Conservation (phyloP, 1,284 basidiomycete genomes). For the Pseudozyma thailandica region DNA sequence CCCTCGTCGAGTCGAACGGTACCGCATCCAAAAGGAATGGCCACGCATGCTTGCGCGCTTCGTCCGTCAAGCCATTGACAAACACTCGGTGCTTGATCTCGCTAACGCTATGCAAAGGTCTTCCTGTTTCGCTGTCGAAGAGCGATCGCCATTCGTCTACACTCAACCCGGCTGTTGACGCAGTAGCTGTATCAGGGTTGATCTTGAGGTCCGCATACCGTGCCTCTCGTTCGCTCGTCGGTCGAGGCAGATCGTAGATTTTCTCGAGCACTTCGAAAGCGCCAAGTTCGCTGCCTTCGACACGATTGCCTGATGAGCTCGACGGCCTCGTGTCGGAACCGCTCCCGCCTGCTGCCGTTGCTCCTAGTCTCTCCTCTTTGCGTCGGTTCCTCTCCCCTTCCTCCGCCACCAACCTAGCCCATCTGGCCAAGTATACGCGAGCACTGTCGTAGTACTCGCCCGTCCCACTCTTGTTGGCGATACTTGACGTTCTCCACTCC, state of each 20-base stretch:
- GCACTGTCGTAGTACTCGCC: slow-evolving; percentile 88
- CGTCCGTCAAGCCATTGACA: slow-evolving; percentile 48
- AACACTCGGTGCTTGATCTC: slow-evolving; percentile 57
- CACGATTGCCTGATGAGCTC: background rate
- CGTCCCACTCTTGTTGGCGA: slow-evolving; percentile 45
- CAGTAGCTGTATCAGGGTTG: background rate
- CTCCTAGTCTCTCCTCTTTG: slow-evolving; percentile 38
- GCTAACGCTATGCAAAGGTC: slow-evolving; percentile 19
- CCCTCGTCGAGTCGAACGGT: slow-evolving; percentile 75
- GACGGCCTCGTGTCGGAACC: background rate
- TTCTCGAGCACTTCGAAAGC: slow-evolving; percentile 55
- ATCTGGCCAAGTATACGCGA: slow-evolving; percentile 92
- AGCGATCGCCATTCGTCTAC: slow-evolving; percentile 49
- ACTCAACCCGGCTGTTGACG: slow-evolving; percentile 20
- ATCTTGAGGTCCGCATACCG: slow-evolving; percentile 22
- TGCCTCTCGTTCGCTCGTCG: slow-evolving; percentile 33
- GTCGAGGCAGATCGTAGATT: slow-evolving; percentile 37
- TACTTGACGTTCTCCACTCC: slow-evolving; percentile 48
- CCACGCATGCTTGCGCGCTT: slow-evolving; percentile 74
- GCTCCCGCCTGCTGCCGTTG: background rate
- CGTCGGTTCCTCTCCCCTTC: slow-evolving; percentile 64
- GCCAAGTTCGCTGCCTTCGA: slow-evolving; percentile 51
- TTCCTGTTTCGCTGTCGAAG: slow-evolving; percentile 43
- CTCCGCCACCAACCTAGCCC: slow-evolving; percentile 87
- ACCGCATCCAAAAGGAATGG: slow-evolving; percentile 87